A percentile compares a stretch with the other conserved stretches of the same genome.
Evolutionary conservation across 1,284 basidiomycete species (phyloP).

Genomic region (Rhodotorula sp.): DNA sequence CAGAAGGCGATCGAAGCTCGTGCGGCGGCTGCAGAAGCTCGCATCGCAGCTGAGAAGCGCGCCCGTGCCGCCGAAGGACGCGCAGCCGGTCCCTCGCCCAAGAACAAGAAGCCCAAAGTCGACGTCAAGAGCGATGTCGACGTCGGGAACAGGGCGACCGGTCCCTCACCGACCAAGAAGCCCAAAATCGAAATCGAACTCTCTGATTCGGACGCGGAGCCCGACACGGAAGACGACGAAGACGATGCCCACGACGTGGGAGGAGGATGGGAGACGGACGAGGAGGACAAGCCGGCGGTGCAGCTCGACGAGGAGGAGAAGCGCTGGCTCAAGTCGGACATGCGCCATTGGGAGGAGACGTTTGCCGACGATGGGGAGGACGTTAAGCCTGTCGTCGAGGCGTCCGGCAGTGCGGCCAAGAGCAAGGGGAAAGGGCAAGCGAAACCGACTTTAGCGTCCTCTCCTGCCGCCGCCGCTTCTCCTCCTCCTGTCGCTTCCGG

Average conservation of each 20-base stretch:
- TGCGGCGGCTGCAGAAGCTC: conserved; percentile 16
- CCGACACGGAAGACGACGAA: conserved; percentile 5
- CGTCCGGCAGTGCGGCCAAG: no score
- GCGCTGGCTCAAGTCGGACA: conserved; percentile 23
- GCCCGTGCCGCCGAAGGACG: conserved; percentile 16
- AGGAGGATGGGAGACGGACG: conserved; percentile 16
- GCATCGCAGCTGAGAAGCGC: conserved; percentile 12
- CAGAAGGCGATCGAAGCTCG: conserved; percentile 15
- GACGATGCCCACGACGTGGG: conserved; percentile 7
- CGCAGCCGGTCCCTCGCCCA: neutral
- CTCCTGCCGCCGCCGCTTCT: no score
- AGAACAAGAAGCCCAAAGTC: neutral
- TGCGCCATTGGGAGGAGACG: conserved; percentile 14
- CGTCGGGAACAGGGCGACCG: neutral
- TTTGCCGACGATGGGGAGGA: conserved; percentile 3
- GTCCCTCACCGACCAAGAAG: neutral
- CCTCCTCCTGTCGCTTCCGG: neutral
- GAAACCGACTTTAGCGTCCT: no score
- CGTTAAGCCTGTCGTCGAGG: neutral
- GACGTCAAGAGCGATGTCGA: conserved; percentile 7
- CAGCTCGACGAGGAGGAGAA: conserved; percentile 20
- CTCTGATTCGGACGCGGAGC: neutral
- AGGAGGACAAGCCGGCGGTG: conserved; percentile 24
- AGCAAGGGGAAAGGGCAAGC: neutral
- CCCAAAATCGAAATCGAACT: neutral